Evolutionary conservation across 192 early-diverging fungal genomes (phyloP).

Genomic region (Paraglomus occultum): DNA sequence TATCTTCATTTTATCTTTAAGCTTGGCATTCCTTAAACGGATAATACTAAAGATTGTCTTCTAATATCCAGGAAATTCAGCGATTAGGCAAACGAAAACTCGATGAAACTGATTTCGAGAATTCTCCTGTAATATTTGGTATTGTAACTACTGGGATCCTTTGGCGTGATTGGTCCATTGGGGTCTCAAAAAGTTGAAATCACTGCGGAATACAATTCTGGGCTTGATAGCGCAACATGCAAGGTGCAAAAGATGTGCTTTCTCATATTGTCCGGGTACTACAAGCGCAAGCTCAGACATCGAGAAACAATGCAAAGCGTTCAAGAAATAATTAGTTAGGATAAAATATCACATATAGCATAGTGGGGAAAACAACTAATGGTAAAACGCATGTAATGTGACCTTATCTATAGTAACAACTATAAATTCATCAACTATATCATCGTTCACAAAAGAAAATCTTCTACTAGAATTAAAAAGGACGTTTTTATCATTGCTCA

Average conservation of each 20-base stretch:
- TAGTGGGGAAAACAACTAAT: too few species aligned
- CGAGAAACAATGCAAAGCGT: neutral
- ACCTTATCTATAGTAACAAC: too few species aligned
- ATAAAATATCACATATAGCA: too few species aligned
- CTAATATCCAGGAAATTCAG: neutral
- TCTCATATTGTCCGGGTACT: constrained; percentile 1
- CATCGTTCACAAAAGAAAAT: too few species aligned
- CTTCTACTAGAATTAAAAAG: too few species aligned
- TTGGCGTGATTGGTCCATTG: constrained; percentile 12
- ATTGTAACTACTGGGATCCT: constrained; percentile 18
- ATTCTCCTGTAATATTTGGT: constrained; percentile 2
- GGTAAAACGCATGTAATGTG: too few species aligned
- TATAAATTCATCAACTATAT: too few species aligned
- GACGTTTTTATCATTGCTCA: too few species aligned
- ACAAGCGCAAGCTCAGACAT: constrained; percentile 3
- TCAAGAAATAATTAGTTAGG: too few species aligned
- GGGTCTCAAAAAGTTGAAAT: neutral
- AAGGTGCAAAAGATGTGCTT: neutral
- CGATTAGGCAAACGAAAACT: constrained; percentile 20
- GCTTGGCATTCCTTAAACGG: neutral
- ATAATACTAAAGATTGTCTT: neutral
- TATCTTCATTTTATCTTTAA: neutral
- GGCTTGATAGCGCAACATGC: neutral
- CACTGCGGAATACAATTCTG: neutral
- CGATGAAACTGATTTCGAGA: neutral